phyloP scores from a whole-genome alignment of 805 yeast genomes.

The Starmerella ratchasimensis region DNA sequence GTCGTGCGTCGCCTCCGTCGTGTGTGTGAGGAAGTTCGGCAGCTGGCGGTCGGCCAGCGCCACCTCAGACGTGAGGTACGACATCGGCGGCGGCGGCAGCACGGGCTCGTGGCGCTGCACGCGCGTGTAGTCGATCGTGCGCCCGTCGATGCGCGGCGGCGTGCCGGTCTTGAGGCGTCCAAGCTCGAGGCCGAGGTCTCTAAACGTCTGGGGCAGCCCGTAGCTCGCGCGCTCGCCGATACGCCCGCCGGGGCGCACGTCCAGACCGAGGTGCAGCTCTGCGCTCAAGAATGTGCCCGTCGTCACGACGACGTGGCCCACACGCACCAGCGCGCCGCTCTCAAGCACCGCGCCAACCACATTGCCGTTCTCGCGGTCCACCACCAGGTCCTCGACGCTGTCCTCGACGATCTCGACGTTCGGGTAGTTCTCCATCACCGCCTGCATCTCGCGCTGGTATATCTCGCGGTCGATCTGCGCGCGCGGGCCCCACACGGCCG shows the following conservation, averaged over 20 bases:
- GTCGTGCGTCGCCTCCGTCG: conserved; percentile 63
- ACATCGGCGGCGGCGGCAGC: conserved; percentile 77
- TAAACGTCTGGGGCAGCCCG: conserved; percentile 71
- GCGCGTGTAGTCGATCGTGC: conserved; percentile 53
- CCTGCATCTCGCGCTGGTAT: conserved; percentile 69
- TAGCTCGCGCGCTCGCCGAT: conserved; percentile 85
- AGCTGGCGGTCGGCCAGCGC: conserved; percentile 44
- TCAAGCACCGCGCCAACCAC: conserved; percentile 63
- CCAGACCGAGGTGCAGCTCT: conserved; percentile 83
- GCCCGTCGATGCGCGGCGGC: conserved; percentile 72
- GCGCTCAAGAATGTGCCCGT: conserved; percentile 94
- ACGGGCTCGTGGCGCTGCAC: conserved; percentile 69
- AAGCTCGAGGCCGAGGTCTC: conserved; percentile 61
- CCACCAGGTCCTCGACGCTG: conserved; percentile 70
- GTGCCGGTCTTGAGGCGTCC: conserved; percentile 96
- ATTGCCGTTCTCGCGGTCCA: conserved; percentile 28
- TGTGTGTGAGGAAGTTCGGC: conserved; percentile 61
- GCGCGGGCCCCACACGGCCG: conserved; percentile 97
- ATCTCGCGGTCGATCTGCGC: conserved; percentile 87
- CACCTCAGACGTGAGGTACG: conserved; percentile 61
- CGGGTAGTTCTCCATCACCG: conserved; percentile 35
- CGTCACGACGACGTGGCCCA: conserved; percentile 67
- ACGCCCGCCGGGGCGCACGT: conserved; percentile 76
- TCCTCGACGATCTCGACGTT: conserved; percentile 53
- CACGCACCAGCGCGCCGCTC: conserved; percentile 46